These are phyloP conservation scores for Sphagnurus paluster DNA, from an alignment of 1,284 basidiomycete species.

Conservation along the genomic window DNA sequence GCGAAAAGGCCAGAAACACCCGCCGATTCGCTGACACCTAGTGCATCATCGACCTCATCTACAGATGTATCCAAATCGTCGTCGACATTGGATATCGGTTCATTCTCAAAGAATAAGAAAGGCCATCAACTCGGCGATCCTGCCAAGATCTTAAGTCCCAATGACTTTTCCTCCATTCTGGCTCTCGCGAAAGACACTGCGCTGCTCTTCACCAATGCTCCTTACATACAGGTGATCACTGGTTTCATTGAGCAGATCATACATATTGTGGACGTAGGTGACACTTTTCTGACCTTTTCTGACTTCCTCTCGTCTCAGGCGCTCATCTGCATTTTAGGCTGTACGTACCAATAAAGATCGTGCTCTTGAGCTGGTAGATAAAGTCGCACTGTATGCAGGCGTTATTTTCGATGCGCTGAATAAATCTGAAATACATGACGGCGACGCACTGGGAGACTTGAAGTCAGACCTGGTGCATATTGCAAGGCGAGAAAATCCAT, in stretches of 20 bases:
- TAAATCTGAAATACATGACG: constrained; percentile 6
- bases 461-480: constrained; percentile 23
- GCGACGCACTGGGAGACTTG: constrained; percentile 18
- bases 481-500: constrained; percentile 5
- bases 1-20: too few relatives aligned
- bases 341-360: constrained; percentile 24
- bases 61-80: neutral
- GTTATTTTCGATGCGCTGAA: constrained; percentile 27
- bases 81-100: neutral
- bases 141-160: neutral
- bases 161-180: constrained; percentile 7
- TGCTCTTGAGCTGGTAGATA: constrained; percentile 23
- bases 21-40: too few relatives aligned
- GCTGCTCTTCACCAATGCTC: constrained; percentile 21
- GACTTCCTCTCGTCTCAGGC: too few relatives aligned
- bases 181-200: constrained; percentile 19
- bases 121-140: too few relatives aligned
- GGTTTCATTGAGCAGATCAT: constrained; percentile 24
- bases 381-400: constrained; percentile 23
- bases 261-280: constrained; percentile 22
- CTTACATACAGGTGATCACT: constrained; percentile 25
- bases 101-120: too few relatives aligned
- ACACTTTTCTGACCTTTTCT: too few relatives aligned
- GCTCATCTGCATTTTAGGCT: constrained; percentile 18
- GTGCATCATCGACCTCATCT: neutral